Percentiles rank a stretch among this genome's conserved stretches.
phyloP scores from a whole-genome alignment of 805 yeast genomes.

The Wickerhamomyces kurtzmanii region DNA sequence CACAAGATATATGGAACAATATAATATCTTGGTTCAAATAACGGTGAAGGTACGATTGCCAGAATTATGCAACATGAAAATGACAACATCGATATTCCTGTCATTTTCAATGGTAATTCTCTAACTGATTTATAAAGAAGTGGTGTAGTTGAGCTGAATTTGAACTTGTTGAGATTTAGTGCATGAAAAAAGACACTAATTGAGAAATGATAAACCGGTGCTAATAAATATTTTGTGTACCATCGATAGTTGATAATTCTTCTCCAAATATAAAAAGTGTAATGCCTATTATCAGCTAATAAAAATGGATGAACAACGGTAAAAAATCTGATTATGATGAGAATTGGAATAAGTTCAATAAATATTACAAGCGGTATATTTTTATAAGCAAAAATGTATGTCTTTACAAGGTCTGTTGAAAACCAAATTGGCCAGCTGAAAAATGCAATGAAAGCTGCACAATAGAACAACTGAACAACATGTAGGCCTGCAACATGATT shows the following conservation, averaged over 20 bases:
- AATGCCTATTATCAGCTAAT: constrained; percentile 91
- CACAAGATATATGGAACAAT: constrained; percentile 73
- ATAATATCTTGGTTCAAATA: constrained; percentile 90
- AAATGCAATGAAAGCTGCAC: constrained; percentile 49
- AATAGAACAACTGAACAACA: constrained; percentile 74
- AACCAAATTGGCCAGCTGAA: constrained; percentile 74
- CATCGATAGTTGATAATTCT: constrained; percentile 43
- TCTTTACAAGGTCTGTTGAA: constrained; percentile 26
- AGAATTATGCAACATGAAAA: constrained; percentile 40
- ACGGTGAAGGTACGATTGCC: constrained; percentile 80
- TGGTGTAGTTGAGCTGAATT: constrained; percentile 24
- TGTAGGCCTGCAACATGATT: constrained; percentile 72
- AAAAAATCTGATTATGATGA: constrained; percentile 39
- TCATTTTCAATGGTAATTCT: constrained; percentile 28
- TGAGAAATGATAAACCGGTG: constrained; percentile 66
- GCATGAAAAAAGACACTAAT: constrained; percentile 24
- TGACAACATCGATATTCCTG: constrained; percentile 38
- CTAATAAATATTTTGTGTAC: constrained; percentile 36
- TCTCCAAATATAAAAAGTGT: constrained; percentile 78
- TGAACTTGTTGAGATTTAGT: constrained; percentile 23
- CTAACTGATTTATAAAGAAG: constrained; percentile 23
- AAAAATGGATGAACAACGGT: constrained; percentile 85
- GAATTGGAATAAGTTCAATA: constrained; percentile 26
- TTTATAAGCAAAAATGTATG: constrained; percentile 25
- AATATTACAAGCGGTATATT: constrained; percentile 17